Evolutionary conservation across 495 filamentous ascomycete species (phyloP), one percentile per base, ranked within the genome.

Genomic region (Xylaria longipes): DNA sequence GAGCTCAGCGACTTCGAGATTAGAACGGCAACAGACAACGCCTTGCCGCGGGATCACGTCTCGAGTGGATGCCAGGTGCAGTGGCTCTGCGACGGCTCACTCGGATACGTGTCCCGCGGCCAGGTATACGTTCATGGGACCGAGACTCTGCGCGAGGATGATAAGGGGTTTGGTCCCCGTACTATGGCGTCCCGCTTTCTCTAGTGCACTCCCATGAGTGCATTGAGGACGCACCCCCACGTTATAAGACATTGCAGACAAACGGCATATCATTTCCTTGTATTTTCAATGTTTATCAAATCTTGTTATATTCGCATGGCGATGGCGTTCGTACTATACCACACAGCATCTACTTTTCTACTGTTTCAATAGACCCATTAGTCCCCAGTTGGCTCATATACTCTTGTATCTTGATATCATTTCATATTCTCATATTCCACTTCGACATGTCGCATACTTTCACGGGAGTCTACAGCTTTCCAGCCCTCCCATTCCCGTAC

Each of bases 1-100:
- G 86, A 89, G 67, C 78, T 89, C 74, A 84, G 72, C 58, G 79
- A 78, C 82, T 87, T 77, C 73, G 80, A 73, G 71, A 77, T 52
- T 3, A 74, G 54, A 60, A 65, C n/a, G n/a, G 22, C 70, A 12
- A 25, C 70, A 31, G 46, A 29, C 11, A 29, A 39, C n/a, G 41
- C 65, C 33, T 46, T 72, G 45, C 54, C 50, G 48, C 70, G 31
- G 31, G 31, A 43, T 31, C 70, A 66, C 25, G 25, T 50, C 33
- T 46, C 65, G 27, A 48, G 64, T 45, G 70, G 70, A 12, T 72
- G 70, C 57, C 70, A 72, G 56, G 70, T 72, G 7, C 64, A 72
- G 56, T 68, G 65, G 70, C 64, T 68, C 5, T 27, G 65, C 65
- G 70, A 72, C 41, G 70, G 70, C 43, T 62, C 70, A 9, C 70